A percentile compares a stretch with the other conserved stretches of the same genome.
These are phyloP conservation scores for Stephania japonica DNA, from an alignment of 164 flowering plant genomes.

Conservation along the genomic window DNA sequence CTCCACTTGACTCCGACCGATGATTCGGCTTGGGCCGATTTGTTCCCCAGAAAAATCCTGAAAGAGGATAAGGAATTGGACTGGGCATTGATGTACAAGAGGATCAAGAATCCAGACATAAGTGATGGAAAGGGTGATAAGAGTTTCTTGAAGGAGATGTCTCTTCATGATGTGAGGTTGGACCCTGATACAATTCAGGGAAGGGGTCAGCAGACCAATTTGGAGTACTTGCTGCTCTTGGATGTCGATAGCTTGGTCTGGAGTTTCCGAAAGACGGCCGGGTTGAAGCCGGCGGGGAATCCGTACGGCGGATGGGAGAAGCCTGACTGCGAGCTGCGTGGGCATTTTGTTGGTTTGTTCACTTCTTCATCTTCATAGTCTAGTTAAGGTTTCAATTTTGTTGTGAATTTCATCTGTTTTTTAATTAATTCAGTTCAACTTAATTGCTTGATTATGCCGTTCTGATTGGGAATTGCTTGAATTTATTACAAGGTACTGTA, in stretches of 20 bases:
- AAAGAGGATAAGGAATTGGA: constrained; percentile 38
- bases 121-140: constrained; percentile 10
- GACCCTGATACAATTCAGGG: constrained; percentile 46
- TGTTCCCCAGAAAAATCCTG: constrained; percentile 61
- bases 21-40: constrained; percentile 55
- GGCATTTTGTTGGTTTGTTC: constrained; percentile 87
- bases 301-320: constrained; percentile 89
- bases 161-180: constrained; percentile 73
- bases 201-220: constrained; percentile 76
- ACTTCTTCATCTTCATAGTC: not conserved
- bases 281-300: constrained; percentile 49
- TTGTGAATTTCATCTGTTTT: not conserved
- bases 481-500: not conserved
- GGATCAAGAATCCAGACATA: constrained; percentile 38
- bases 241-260: constrained; percentile 79
- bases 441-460: not conserved
- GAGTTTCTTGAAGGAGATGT: constrained; percentile 55
- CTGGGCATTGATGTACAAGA: constrained; percentile 60
- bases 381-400: not conserved
- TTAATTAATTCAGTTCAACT: not conserved
- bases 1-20: constrained; percentile 64
- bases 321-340: constrained; percentile 65
- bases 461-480: too few relatives aligned
- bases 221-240: constrained; percentile 78
- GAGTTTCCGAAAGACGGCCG: constrained; percentile 85